These are phyloP conservation scores for Periconia sp. DNA, from an alignment of 2,329 filamentous ascomycete genomes.

Conservation along the genomic window DNA sequence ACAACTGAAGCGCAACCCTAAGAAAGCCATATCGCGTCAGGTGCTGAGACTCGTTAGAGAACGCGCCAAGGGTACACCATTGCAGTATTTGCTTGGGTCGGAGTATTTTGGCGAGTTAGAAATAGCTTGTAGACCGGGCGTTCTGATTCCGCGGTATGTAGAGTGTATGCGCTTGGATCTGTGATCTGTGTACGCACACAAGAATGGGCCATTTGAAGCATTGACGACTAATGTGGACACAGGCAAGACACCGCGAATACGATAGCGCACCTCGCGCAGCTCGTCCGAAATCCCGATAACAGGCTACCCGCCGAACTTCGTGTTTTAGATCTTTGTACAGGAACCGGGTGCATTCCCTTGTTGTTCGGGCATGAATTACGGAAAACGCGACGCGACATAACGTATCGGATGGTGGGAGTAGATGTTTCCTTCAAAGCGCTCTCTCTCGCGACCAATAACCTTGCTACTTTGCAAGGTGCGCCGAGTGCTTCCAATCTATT, in stretches of 20 bases:
- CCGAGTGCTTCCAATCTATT: neutral
- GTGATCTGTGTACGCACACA: neutral
- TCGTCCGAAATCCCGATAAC: conserved; percentile 23
- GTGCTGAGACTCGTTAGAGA: conserved; percentile 19
- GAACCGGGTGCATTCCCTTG: conserved; percentile 86
- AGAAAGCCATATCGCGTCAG: no score
- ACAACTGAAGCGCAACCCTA: no score
- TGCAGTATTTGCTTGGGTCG: conserved; percentile 87
- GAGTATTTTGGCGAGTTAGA: conserved; percentile 87
- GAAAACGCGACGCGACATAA: conserved; percentile 23
- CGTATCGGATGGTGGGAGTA: conserved; percentile 64
- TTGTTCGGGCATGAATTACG: conserved; percentile 67
- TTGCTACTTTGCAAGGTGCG: conserved; percentile 43
- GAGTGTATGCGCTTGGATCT: no score
- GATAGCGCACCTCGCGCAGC: conserved; percentile 29
- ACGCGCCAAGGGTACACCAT: conserved; percentile 66
- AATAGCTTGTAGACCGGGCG: conserved; percentile 72
- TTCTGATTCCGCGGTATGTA: conserved; percentile 76
- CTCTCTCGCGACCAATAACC: conserved; percentile 65
- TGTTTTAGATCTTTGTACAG: conserved; percentile 85
- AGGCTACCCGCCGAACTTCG: conserved; percentile 46
- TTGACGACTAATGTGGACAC: conserved; percentile 11
- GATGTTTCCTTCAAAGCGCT: conserved; percentile 73
- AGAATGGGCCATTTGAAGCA: neutral
- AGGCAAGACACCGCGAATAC: conserved; percentile 53